Evolutionary conservation across 2,329 filamentous ascomycete genomes (phyloP), one percentile per base, ranked within the genome.

Genomic region (Harringtonia lauricola): DNA sequence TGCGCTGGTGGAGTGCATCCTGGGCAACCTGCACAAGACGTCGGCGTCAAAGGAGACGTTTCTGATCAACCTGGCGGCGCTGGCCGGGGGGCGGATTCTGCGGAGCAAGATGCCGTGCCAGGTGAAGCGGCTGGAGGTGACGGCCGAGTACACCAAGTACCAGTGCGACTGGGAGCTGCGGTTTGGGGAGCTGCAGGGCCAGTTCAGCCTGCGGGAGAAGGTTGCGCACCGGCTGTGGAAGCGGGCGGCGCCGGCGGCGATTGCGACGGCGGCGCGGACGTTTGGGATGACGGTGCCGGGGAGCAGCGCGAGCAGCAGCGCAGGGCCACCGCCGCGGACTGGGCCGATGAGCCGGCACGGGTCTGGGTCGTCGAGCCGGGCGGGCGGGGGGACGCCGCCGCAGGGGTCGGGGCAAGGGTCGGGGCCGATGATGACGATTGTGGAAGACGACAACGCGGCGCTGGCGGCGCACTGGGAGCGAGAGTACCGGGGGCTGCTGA

Each of bases 401-500:
- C n/a, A 14, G 22, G 35, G 33, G 8, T n/a, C 41, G 18, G n/a
- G 24, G 6, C 24, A 33, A 3, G 24, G 19, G 29, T 15, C 19
- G 7, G 18, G 13, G 6, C 8, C 39, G 21, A 8, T 10, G 8
- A 1, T 36, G 19, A 12, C 21, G 14, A 17, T 30, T 17, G 2
- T 12, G 28, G 30, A 15, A 10, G 45, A 43, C 6, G 52, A 40
- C 8, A 37, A 43, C n/a, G 48, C 39, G 22, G 45, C 44, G 29
- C 48, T 63, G 6, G 62, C 61, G 3, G 63, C 60, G 34, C 59
- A 65, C 39, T 75, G 74, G 74, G 68, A 72, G 55, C 58, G 58
- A 39, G 73, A 66, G 47, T 79, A 79, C 50, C 63, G 62, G 36
- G 70, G 76, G 43, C 64, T 84, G 51, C 70, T 81, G 54, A 71